Evolutionary conservation across 2,329 filamentous ascomycete species (phyloP).

Genomic region (Paraphoma chrysanthemicola): DNA sequence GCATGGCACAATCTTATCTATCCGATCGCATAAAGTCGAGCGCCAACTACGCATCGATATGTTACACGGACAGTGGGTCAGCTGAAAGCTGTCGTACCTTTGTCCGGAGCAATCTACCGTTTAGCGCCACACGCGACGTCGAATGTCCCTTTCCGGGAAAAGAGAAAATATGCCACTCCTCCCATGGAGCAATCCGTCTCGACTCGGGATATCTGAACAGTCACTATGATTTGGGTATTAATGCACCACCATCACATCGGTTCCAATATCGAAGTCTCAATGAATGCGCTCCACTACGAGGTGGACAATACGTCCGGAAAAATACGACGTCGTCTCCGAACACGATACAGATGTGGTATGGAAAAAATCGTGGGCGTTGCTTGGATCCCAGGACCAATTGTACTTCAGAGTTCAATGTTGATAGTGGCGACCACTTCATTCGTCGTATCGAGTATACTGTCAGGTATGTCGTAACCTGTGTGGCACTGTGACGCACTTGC

Average conservation of each 20-base stretch:
- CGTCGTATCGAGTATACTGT: neutral
- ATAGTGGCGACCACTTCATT: neutral
- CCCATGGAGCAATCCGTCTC: neutral
- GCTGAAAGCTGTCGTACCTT: conserved; percentile 1
- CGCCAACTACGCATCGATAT: neutral
- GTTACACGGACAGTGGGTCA: neutral
- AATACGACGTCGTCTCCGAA: neutral
- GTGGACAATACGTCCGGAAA: neutral
- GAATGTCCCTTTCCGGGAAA: conserved; percentile 6
- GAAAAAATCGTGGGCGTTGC: neutral
- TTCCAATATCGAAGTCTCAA: conserved; percentile 6
- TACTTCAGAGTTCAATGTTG: neutral
- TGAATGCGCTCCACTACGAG: conserved; percentile 4
- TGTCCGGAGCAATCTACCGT: neutral
- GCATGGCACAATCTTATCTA: neutral
- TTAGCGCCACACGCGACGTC: conserved; percentile 1
- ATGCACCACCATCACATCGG: conserved; percentile 2
- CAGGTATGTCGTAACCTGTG: neutral
- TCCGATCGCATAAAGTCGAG: neutral
- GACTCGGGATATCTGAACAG: conserved; percentile 9
- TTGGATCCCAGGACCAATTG: neutral
- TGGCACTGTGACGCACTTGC: neutral
- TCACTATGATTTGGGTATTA: conserved; percentile 11
- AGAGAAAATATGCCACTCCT: conserved; percentile 1
- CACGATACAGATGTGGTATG: neutral